phyloP scores from a whole-genome alignment of 164 flowering plant species.

The Chloranthus sessilifolius region DNA sequence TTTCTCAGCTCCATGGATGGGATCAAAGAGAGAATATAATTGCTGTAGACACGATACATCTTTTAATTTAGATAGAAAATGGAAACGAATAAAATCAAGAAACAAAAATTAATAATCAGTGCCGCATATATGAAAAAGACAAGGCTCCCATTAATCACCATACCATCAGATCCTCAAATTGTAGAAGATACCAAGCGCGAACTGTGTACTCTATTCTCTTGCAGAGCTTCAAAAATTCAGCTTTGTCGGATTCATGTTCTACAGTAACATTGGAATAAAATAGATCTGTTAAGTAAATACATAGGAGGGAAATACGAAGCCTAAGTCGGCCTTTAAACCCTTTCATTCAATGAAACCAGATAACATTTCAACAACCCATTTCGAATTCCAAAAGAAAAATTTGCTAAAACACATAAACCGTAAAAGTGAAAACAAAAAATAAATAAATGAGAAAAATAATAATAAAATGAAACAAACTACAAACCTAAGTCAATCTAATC shows the following conservation, averaged over 20 bases:
- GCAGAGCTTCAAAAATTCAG: conserved; percentile 83
- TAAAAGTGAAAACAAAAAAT: no score
- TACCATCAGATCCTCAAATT: conserved; percentile 98
- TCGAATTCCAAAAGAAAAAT: no score
- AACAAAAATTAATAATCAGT: background rate
- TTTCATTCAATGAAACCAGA: background rate
- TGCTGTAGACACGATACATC: conserved; percentile 46
- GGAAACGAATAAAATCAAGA: background rate
- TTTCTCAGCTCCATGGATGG: conserved; percentile 65
- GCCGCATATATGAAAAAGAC: background rate
- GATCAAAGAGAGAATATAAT: conserved; percentile 85
- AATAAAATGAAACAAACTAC: no score
- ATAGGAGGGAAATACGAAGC: background rate
- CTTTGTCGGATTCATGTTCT: conserved; percentile 67
- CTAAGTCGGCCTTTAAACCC: background rate
- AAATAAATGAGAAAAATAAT: no score
- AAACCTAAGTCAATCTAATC: no score
- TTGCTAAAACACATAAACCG: no score
- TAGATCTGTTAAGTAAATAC: background rate
- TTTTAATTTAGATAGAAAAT: background rate
- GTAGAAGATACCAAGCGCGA: conserved; percentile 93
- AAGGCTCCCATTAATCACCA: no score
- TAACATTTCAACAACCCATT: no score
- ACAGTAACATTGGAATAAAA: conserved; percentile 13
- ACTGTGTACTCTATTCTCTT: conserved; percentile 89